Evolutionary conservation across 345 rosid genomes (phyloP).

Genomic region (Geranium rotundifolium): DNA sequence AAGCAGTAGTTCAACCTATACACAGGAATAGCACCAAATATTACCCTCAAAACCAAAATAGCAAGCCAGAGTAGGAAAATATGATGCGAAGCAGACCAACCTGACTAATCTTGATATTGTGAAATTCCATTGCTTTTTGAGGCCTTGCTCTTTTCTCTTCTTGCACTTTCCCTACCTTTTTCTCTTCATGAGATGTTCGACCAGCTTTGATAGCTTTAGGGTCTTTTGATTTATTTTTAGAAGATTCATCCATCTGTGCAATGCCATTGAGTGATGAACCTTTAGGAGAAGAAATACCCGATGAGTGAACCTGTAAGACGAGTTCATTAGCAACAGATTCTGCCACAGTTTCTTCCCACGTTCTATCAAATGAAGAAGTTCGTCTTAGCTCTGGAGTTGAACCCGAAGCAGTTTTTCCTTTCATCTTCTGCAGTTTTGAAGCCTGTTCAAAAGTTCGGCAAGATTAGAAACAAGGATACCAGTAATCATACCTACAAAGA

Average conservation of each 20-base stretch:
- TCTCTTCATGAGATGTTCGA: conserved; percentile 81
- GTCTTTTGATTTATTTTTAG: conserved; percentile 60
- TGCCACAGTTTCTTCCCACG: conserved; percentile 87
- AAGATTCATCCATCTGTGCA: conserved; percentile 65
- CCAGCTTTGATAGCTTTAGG: conserved; percentile 52
- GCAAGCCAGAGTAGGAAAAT: neutral
- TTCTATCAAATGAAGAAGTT: conserved; percentile 79
- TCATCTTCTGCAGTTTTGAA: conserved; percentile 30
- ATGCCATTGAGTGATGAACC: conserved; percentile 23
- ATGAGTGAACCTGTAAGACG: conserved; percentile 54
- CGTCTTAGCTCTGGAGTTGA: conserved; percentile 61
- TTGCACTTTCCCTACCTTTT: conserved; percentile 61
- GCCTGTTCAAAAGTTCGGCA: conserved; percentile 25
- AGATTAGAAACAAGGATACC: neutral
- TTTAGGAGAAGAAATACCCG: conserved; percentile 40
- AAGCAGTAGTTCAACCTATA: conserved; percentile 77
- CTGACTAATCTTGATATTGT: conserved; percentile 93
- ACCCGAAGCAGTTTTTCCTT: conserved; percentile 28
- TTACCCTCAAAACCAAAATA: conserved; percentile 1
- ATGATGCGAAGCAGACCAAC: conserved; percentile 24
- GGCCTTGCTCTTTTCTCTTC: conserved; percentile 92
- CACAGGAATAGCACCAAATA: conserved; percentile 1
- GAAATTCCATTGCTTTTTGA: conserved; percentile 79
- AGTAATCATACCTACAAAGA: neutral
- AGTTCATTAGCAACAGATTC: conserved; percentile 83